These are phyloP conservation scores for Colletotrichum graminicola DNA, from an alignment of 2,329 filamentous ascomycete species.

Conservation along the genomic window DNA sequence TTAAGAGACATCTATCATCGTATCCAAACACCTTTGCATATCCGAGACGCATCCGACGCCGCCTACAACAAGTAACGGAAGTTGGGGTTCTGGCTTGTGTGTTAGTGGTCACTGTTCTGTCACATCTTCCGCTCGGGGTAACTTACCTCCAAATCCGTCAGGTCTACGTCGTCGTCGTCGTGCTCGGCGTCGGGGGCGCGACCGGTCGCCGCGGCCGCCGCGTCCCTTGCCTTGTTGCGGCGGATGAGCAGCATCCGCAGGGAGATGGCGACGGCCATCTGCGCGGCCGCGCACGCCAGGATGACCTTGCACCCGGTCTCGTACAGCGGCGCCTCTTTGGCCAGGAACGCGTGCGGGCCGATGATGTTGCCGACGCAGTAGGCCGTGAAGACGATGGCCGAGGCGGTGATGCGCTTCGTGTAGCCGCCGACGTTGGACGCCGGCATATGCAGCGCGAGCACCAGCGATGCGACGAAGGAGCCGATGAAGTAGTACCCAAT, in stretches of 20 bases:
- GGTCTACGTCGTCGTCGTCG: slow-evolving; percentile 48
- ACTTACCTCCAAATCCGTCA: slow-evolving; percentile 56
- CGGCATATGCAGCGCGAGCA: slow-evolving; percentile 66
- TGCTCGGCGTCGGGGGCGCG: slow-evolving; percentile 41
- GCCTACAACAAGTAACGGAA: slow-evolving; percentile 48
- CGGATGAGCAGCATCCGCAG: slow-evolving; percentile 52
- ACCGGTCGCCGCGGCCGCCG: slow-evolving; percentile 43
- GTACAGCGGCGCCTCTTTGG: slow-evolving; percentile 60
- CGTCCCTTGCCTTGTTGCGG: slow-evolving; percentile 56
- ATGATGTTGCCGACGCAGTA: slow-evolving; percentile 62
- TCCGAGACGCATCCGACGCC: background rate
- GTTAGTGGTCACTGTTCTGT: background rate
- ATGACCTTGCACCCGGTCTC: slow-evolving; percentile 65
- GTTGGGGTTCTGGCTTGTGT: slow-evolving; percentile 45
- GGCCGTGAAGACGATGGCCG: slow-evolving; percentile 60
- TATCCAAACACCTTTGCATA: background rate
- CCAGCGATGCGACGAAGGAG: slow-evolving; percentile 63
- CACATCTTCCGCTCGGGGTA: background rate
- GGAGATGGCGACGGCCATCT: slow-evolving; percentile 53
- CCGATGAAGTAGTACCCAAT: slow-evolving; percentile 65
- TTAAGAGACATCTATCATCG: background rate
- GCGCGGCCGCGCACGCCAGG: slow-evolving; percentile 58
- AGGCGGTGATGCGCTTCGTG: slow-evolving; percentile 60
- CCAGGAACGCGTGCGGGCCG: slow-evolving; percentile 60
- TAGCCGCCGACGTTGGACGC: slow-evolving; percentile 62